A percentile compares a stretch with the other conserved stretches of the same genome.
phyloP scores from a whole-genome alignment of 257 asterid species.

The Nemophila menziesii region DNA sequence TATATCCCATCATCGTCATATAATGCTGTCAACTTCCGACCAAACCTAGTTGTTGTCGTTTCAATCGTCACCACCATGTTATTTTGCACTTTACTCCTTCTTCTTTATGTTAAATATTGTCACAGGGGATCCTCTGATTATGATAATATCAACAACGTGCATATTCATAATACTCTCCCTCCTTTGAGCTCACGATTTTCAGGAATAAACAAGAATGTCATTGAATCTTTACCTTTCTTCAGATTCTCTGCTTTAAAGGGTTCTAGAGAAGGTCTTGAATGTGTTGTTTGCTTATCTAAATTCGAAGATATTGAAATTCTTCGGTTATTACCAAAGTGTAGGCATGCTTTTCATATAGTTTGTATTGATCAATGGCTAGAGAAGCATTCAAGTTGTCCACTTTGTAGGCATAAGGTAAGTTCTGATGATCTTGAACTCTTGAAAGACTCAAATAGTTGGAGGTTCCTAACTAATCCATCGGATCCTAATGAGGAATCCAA shows the following conservation, averaged over 20 bases:
- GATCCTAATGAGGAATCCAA: constrained; percentile 19
- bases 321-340: constrained; percentile 21
- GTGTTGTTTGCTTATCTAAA: constrained; percentile 24
- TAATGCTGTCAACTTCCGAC: constrained; percentile 14
- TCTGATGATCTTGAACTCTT: constrained; percentile 24
- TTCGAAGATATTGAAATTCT: constrained; percentile 18
- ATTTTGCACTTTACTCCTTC: constrained; percentile 23
- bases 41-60: constrained; percentile 27
- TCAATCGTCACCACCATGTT: constrained; percentile 24
- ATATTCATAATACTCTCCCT: constrained; percentile 27
- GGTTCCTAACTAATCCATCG: constrained; percentile 15
- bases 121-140: constrained; percentile 19
- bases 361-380: constrained; percentile 22
- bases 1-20: not conserved
- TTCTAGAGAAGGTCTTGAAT: constrained; percentile 26
- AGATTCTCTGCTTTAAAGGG: constrained; percentile 43
- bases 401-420: constrained; percentile 20
- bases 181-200: constrained; percentile 18
- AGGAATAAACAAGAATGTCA: constrained; percentile 36
- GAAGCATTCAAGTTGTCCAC: constrained; percentile 27
- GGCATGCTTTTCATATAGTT: constrained; percentile 23
- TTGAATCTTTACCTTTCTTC: constrained; percentile 54
- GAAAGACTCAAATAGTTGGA: constrained; percentile 22
- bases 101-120: constrained; percentile 40
- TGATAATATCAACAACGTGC: constrained; percentile 9